Conservation (phyloP, 345 rosid genomes). For the Euphorbia peplus region DNA sequence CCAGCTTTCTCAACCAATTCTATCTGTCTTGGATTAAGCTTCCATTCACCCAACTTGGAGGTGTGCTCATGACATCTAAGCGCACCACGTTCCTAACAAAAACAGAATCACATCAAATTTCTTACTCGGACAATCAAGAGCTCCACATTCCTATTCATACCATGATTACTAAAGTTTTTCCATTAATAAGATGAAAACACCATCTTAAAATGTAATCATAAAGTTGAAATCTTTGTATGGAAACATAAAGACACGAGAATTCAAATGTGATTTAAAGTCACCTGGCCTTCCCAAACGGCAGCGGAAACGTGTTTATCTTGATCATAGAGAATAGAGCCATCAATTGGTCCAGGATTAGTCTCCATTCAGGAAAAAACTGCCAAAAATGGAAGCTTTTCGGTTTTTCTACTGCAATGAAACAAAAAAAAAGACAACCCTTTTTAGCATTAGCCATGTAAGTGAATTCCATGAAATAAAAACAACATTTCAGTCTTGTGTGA, state of each 20-base stretch:
- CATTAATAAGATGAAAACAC: background rate
- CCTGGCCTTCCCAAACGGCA: constrained; percentile 40
- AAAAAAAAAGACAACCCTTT: background rate
- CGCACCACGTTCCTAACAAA: constrained; percentile 92
- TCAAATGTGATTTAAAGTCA: background rate
- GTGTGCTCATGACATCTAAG: constrained; percentile 98
- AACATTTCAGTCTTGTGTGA: background rate
- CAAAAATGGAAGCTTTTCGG: constrained; percentile 7
- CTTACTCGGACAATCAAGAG: background rate
- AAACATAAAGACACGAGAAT: background rate
- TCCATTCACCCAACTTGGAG: constrained; percentile 88
- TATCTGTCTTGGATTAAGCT: constrained; percentile 60
- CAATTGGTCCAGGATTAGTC: constrained; percentile 70
- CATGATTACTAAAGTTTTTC: background rate
- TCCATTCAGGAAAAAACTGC: constrained; percentile 40
- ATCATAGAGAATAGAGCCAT: constrained; percentile 37
- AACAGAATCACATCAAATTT: background rate
- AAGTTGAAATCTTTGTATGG: background rate
- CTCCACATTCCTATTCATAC: background rate
- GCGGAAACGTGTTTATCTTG: constrained; percentile 31
- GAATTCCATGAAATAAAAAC: background rate
- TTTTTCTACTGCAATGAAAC: background rate
- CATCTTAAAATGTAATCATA: background rate
- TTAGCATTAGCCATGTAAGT: constrained; percentile 5
- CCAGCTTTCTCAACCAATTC: constrained; percentile 88